Percentiles rank a stretch among this genome's conserved stretches.
phyloP scores from a whole-genome alignment of 148 eudicot species.

The Beta vulgaris region DNA sequence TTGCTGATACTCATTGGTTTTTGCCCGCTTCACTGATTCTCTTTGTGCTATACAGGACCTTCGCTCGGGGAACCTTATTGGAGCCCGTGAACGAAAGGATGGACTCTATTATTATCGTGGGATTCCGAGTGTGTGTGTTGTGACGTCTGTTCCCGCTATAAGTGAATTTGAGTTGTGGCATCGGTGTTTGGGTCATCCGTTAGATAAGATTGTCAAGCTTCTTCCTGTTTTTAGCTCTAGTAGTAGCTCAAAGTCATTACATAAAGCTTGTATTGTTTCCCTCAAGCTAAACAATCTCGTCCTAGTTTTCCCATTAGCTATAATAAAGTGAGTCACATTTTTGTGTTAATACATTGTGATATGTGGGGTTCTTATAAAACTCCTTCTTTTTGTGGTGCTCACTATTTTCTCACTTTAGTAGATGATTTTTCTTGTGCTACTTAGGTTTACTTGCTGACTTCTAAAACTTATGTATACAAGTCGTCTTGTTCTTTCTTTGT shows the following conservation, averaged over 20 bases:
- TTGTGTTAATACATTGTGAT: not conserved
- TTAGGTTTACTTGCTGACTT: not conserved
- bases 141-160: too few relatives aligned
- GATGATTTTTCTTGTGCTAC: slow-evolving; percentile 3
- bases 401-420: not conserved
- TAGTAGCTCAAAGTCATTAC: too few relatives aligned
- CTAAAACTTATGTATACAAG: not conserved
- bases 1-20: too few relatives aligned
- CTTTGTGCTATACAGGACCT: not conserved
- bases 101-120: not conserved
- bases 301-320: not conserved
- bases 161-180: not conserved
- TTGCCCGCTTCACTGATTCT: not conserved
- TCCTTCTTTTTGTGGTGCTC: slow-evolving; percentile 8
- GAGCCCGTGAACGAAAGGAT: not conserved
- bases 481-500: not conserved
- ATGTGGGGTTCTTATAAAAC: too few relatives aligned
- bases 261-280: not conserved
- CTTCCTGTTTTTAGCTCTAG: too few relatives aligned
- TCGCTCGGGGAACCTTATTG: not conserved
- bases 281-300: not conserved
- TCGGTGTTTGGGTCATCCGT: not conserved
- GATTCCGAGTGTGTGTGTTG: not conserved
- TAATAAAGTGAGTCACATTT: not conserved
- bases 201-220: too few relatives aligned